Evolutionary conservation across 768 basidiomycete species (phyloP), one percentile per base, ranked within the genome.

Genomic region (Thelephora ganbajun): DNA sequence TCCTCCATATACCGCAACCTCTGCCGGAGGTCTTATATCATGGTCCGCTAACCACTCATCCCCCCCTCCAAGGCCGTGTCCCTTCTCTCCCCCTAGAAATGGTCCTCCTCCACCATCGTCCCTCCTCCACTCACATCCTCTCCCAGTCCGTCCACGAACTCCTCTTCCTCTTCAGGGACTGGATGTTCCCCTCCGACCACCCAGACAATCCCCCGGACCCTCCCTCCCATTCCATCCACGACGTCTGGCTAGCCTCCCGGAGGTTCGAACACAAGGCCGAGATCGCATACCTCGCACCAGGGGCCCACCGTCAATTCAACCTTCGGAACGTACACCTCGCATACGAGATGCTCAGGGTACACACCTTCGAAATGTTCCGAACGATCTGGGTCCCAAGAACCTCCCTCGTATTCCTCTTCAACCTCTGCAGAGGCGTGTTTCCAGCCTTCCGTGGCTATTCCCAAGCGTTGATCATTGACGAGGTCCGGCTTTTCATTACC

Each of bases 371-470:
- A 48, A 66, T 88, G 48, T 67, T 80, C 54, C 58, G 67, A 47
- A 54, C 61, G 5, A 51, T 76, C 16, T 74, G 72, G 69, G 59
- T 60, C 45, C 63, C 81, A 43, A 73, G 84, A 50, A 79, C 82
- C 18, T 66, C 73, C n/a, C 66, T 83, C 47, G 80, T 89, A 77
- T 65, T 88, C 61, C 48, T 71, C 50, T 65, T 87, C 54, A 83
- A 86, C 61, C 63, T 88, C 45, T 55, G 80, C 49, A 75, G 83
- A 54, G 87, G 84, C 51, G 65, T 82, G 50, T 78, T 88, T 58
- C 86, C 86, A 33, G 87, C 85, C 9, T 82, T 83, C 62, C 76
- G 83, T 64, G 81, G 83, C 51, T 89, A 86, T 67, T 87, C 87
- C 7, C 87, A 89, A 65, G 85, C 85, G 47, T 64, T 85, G 61